Evolutionary conservation across 108 stramenopile species (phyloP).

Genomic region (Aurantiochytrium sp.): DNA sequence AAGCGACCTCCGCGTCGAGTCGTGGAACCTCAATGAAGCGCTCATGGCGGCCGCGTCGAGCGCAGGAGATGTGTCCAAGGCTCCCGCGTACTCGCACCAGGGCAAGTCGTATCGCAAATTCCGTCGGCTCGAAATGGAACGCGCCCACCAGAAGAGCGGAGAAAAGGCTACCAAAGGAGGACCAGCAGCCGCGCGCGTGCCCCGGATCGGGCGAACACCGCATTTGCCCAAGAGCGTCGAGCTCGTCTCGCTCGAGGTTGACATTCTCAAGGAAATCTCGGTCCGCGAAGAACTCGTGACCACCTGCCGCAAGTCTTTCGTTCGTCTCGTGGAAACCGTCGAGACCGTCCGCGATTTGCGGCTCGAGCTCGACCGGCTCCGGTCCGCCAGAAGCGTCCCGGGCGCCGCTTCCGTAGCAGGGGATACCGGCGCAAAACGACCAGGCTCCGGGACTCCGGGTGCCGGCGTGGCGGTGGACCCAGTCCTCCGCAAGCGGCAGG

Average conservation of each 20-base stretch:
- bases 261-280: background rate
- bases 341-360: background rate
- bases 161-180: too few species aligned
- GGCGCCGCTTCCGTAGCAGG: too few species aligned
- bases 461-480: background rate
- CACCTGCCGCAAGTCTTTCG: background rate
- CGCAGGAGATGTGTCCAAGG: background rate
- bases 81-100: background rate
- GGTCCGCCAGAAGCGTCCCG: background rate
- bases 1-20: background rate
- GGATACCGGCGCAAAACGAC: too few species aligned
- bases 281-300: background rate
- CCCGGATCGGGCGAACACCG: background rate
- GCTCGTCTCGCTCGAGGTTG: background rate
- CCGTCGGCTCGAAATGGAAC: background rate
- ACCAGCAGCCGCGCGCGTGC: too few species aligned
- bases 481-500: background rate
- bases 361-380: background rate
- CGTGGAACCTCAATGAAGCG: background rate
- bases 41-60: too few species aligned
- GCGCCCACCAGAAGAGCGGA: background rate
- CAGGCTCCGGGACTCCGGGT: too few species aligned
- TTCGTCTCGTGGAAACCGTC: background rate
- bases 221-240: background rate
- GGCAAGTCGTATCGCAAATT: background rate